These are phyloP conservation scores for Vigna nakashimae DNA, from an alignment of 306 rosid genomes.

Conservation along the genomic window DNA sequence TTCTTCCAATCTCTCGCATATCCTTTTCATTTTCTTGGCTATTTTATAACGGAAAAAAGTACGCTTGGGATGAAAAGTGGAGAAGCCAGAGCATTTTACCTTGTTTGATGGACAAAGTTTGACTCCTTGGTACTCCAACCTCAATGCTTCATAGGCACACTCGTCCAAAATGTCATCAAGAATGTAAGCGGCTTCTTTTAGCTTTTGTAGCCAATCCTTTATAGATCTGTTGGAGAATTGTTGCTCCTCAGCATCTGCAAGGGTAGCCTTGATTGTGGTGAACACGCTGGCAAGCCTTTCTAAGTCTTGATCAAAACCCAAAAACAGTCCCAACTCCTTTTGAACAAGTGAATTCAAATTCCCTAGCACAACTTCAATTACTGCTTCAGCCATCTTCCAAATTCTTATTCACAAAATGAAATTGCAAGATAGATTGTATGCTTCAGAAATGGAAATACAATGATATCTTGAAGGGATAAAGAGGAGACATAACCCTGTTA, in stretches of 20 bases:
- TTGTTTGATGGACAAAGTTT: background rate
- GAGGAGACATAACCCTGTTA: background rate
- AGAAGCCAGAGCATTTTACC: slow-evolving; percentile 17
- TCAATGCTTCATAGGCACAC: background rate
- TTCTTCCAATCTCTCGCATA: slow-evolving; percentile 20
- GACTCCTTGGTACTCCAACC: background rate
- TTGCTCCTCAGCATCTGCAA: slow-evolving; percentile 47
- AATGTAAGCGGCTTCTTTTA: slow-evolving; percentile 5
- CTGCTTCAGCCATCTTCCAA: slow-evolving; percentile 19
- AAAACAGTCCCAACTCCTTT: background rate
- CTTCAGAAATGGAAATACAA: background rate
- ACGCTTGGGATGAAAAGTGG: slow-evolving; percentile 28
- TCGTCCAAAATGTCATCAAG: slow-evolving; percentile 47
- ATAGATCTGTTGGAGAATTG: slow-evolving; percentile 18
- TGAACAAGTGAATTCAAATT: slow-evolving; percentile 24
- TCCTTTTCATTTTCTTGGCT: slow-evolving; percentile 23
- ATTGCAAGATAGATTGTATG: background rate
- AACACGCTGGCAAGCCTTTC: slow-evolving; percentile 16
- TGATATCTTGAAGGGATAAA: background rate
- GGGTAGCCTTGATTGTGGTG: slow-evolving; percentile 32
- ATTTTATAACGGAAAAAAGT: slow-evolving; percentile 8
- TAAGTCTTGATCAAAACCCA: slow-evolving; percentile 21
- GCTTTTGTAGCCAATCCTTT: slow-evolving; percentile 37
- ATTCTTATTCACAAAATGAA: background rate
- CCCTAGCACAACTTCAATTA: background rate